phyloP scores from a whole-genome alignment of 2,329 filamentous ascomycete genomes.

The Aspergillus candidus region DNA sequence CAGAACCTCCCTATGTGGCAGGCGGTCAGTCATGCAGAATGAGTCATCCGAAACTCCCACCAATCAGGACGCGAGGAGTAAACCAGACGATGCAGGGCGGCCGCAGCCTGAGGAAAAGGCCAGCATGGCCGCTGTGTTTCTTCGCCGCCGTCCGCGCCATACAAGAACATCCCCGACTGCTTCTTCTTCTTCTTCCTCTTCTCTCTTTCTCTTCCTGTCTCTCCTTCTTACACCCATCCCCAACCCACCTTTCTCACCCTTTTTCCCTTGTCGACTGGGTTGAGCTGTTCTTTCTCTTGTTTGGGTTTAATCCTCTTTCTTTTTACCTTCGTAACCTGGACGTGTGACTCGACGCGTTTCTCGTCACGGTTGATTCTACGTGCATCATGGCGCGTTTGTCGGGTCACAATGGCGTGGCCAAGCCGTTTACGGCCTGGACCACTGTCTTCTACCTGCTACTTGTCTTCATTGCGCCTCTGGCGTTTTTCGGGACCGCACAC shows the following conservation, averaged over 20 bases:
- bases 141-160: conserved; percentile 24
- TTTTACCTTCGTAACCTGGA: conserved; percentile 4
- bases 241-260: conserved; percentile 4
- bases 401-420: conserved; percentile 55
- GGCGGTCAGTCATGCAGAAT: conserved; percentile 18
- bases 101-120: conserved; percentile 32
- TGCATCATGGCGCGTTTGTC: conserved; percentile 55
- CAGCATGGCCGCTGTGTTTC: conserved; percentile 37
- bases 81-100: conserved; percentile 24
- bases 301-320: conserved; percentile 2
- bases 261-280: conserved; percentile 5
- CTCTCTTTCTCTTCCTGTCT: conserved; percentile 13
- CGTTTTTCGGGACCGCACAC: conserved; percentile 69
- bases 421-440: conserved; percentile 70
- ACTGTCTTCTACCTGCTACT: conserved; percentile 87
- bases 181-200: conserved; percentile 18
- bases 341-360: not conserved
- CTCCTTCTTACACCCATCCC: conserved; percentile 1
- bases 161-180: conserved; percentile 23
- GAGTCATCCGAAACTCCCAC: conserved; percentile 21
- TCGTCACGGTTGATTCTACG: conserved; percentile 2
- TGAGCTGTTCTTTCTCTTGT: conserved; percentile 9
- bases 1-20: not conserved
- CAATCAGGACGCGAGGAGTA: conserved; percentile 37
- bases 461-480: conserved; percentile 76